phyloP scores from a whole-genome alignment of 2,329 filamentous ascomycete genomes.

The Cercospora beticola region DNA sequence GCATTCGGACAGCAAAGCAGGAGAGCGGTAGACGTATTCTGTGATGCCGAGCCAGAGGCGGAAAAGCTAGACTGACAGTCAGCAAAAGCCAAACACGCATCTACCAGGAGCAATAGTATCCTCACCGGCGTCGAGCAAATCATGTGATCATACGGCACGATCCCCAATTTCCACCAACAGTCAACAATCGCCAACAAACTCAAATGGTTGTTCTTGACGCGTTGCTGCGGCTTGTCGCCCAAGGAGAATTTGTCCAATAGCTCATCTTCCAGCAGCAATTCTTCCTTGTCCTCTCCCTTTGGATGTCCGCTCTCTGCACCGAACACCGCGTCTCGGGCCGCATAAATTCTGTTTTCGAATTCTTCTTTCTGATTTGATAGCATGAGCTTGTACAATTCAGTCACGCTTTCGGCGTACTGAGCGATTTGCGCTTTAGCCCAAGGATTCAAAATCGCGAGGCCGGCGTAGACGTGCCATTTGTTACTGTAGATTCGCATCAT shows the following conservation, averaged over 20 bases:
- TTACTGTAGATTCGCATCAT: slow-evolving; percentile 96
- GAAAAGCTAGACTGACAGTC: slow-evolving; percentile 62
- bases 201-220: slow-evolving; percentile 87
- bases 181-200: slow-evolving; percentile 95
- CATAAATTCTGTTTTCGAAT: slow-evolving; percentile 71
- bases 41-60: slow-evolving; percentile 96
- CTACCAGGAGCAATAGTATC: no score
- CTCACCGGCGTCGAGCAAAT: slow-evolving; percentile 82
- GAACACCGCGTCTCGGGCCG: slow-evolving; percentile 74
- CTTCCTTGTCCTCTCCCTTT: slow-evolving; percentile 62
- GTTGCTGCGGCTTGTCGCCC: slow-evolving; percentile 64
- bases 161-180: slow-evolving; percentile 92
- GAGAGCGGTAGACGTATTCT: slow-evolving; percentile 88
- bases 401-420: slow-evolving; percentile 90
- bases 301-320: slow-evolving; percentile 41
- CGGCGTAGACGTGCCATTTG: slow-evolving; percentile 99
- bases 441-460: slow-evolving; percentile 93
- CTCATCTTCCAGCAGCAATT: slow-evolving; percentile 73
- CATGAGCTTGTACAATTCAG: slow-evolving; percentile 96
- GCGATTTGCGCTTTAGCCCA: slow-evolving; percentile 88
- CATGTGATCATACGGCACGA: slow-evolving; percentile 98
- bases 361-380: slow-evolving; percentile 77
- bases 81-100: background rate
- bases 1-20: slow-evolving; percentile 71
- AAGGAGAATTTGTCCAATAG: slow-evolving; percentile 88